Conservation (phyloP, 2,329 filamentous ascomycete genomes). For the Massarina eburnea region DNA sequence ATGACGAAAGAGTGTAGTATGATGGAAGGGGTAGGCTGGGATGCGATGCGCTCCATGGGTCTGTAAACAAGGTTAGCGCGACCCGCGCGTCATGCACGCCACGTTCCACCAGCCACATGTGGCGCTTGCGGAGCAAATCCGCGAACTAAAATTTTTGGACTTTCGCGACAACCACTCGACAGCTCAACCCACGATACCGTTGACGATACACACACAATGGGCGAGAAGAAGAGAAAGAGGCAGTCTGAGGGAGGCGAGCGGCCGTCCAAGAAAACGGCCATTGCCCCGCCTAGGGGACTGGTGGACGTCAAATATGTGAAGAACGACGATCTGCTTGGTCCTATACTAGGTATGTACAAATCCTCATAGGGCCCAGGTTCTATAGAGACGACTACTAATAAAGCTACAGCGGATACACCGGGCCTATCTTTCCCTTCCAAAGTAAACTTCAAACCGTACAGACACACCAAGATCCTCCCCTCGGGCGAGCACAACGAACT, state of each 20-base stretch:
- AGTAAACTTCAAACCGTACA: conserved; percentile 54
- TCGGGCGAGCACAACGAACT: conserved; percentile 46
- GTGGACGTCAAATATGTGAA: conserved; percentile 51
- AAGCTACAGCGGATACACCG: conserved; percentile 42
- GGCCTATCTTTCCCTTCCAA: conserved; percentile 45
- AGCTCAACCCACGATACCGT: conserved; percentile 3
- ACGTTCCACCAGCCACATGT: conserved; percentile 5
- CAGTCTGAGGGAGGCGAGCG: conserved; percentile 29
- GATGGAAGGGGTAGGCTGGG: background rate
- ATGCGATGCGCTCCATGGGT: background rate
- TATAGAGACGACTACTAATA: background rate
- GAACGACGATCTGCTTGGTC: conserved; percentile 51
- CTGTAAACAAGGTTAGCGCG: conserved; percentile 4
- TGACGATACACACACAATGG: conserved; percentile 20
- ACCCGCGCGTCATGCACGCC: conserved; percentile 1
- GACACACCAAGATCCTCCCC: conserved; percentile 34
- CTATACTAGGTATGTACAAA: conserved; percentile 50
- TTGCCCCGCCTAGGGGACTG: conserved; percentile 39
- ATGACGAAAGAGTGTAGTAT: background rate
- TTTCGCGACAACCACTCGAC: conserved; percentile 6
- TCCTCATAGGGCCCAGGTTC: background rate
- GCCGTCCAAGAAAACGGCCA: conserved; percentile 50
- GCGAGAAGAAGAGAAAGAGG: conserved; percentile 45
- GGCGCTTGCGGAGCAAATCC: conserved; percentile 4
- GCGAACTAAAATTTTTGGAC: conserved; percentile 27